Conservation (phyloP, 192 early-diverging fungal genomes). For the Paraglomus occultum region DNA sequence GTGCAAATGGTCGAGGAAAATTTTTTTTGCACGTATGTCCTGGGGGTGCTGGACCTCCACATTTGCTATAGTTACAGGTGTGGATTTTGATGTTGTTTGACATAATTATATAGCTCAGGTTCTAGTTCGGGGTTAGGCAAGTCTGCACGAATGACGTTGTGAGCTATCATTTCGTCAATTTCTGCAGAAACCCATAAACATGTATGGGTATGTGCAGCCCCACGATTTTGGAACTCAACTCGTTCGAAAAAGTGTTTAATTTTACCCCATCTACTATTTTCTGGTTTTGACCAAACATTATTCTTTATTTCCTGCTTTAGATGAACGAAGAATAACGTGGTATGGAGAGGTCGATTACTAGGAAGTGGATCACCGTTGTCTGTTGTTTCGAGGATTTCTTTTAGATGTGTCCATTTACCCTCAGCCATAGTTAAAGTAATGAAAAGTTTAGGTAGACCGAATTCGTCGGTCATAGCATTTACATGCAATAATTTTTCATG, state of each 20-base stretch:
- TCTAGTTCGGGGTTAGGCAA: not conserved
- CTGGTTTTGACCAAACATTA: not conserved
- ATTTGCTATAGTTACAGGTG: not conserved
- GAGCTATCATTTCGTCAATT: not conserved
- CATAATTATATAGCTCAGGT: slow-evolving; percentile 1
- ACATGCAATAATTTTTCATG: not conserved
- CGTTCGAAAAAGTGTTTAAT: not conserved
- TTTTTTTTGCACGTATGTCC: not conserved
- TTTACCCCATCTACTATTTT: not conserved
- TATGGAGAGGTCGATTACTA: slow-evolving; percentile 4
- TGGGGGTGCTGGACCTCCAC: not conserved
- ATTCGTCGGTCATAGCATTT: not conserved
- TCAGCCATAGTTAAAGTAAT: not conserved
- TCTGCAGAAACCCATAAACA: no score
- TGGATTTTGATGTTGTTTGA: slow-evolving; percentile 4
- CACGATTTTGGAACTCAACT: slow-evolving; percentile 19
- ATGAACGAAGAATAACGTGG: not conserved
- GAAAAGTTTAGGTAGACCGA: not conserved
- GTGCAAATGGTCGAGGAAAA: not conserved
- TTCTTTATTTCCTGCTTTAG: not conserved
- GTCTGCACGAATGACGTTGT: not conserved
- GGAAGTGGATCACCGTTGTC: slow-evolving; percentile 3
- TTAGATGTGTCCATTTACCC: not conserved
- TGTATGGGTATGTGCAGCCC: not conserved
- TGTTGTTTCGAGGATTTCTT: not conserved